Evolutionary conservation across 306 rosid species (phyloP), one percentile per base, ranked within the genome.

Genomic region (Vigna angularis): DNA sequence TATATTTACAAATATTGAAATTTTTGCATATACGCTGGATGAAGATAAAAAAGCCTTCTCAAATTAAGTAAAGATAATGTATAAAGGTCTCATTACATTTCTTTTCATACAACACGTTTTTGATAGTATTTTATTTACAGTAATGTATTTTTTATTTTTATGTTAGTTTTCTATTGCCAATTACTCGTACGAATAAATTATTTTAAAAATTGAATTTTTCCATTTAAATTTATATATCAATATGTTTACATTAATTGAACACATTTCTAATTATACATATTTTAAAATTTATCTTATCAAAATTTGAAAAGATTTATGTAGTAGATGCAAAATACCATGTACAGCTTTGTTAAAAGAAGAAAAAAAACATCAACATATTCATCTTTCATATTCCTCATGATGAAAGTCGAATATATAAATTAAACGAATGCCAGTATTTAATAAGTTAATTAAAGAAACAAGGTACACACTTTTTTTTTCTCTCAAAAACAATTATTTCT

Each of bases 401-500:
- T 69, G 57, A 49, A 18, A 9, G 17, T 20, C 26, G 24, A n/a
- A 16, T 68, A 24, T 13, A 24, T 48, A 69, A 49, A 47, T 13
- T 26, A 15, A 26, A 68, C 14, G 8, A 68, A 24, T 68, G 9
- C n/a, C 26, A 7, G 36, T 30, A 28, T 34, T 26, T 67, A 6
- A 20, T 47, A 14, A 68, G 3, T 26, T 67, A 67, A 47, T 12
- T 18, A 22, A 44, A 44, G 1, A 13, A 4, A 40, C 1, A 34
- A 38, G 1, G 22, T 17, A 9, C 12, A 9, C 10, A 11, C 1
- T 38, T n/a, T 16, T 4, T 50, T 50, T 18, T 11, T 5, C 1
- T 11, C 66, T 52, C 34, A 26, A 66, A 20, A 28, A 53, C 20
- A 77, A 66, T 26, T 42, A 68, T 45, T 57, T 59, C 13, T 20